Base-by-base conservation (phyloP, 2,329 filamentous ascomycete species). In the Kalaharituber pfeilii region DNA sequence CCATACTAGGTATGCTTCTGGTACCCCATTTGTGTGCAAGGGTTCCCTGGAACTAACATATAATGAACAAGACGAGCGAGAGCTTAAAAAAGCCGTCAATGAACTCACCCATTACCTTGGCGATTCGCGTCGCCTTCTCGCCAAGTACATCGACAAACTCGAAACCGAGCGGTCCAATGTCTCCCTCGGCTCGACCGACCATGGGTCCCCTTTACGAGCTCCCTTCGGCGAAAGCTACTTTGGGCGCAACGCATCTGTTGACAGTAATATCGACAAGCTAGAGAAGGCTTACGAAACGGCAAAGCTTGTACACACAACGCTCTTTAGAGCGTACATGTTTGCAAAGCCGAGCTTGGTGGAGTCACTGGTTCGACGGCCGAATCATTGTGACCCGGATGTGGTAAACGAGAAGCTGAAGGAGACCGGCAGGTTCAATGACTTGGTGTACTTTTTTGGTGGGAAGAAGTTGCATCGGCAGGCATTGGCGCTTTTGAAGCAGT, bases 361-460 rank as follows among this genome's bases (percentile, higher is more conserved):
- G 1, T 86, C 88, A 0, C 75, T 98, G 0, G 96, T 98, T 71
- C 86, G 91, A 24, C 86, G 96, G 51, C 82, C 88, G 65, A 98
- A 98, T 67, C 96, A 95, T 66, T 96, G 91, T 67, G 89, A 98
- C 63, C 89, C 91, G 0, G 82, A 86, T 27, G 91, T 96, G 2
- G 89, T 98, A 22, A 91, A 94, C 66, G 85, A 94, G 67, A 87
- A 87, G 63, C 72, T 98, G 3, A 80, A 94, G 56, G 86, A 94
- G 66, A 86, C 82, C 39, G 84, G 84, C 55, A 80, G 88, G 28
- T 95, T 94, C 68, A 89, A 82, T 51, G 89, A 96, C 69, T 73
- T 98, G 1, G 87, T 98, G n/a, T 89, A 96, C 67, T 98, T 98
- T 66, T 81, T 96, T 62, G 86, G 93, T 64, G 91, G 91, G 59